Evolutionary conservation across 163 green algal genomes (phyloP), one percentile per base, ranked within the genome.

Genomic region (Chlamydomonas reinhardtii): DNA sequence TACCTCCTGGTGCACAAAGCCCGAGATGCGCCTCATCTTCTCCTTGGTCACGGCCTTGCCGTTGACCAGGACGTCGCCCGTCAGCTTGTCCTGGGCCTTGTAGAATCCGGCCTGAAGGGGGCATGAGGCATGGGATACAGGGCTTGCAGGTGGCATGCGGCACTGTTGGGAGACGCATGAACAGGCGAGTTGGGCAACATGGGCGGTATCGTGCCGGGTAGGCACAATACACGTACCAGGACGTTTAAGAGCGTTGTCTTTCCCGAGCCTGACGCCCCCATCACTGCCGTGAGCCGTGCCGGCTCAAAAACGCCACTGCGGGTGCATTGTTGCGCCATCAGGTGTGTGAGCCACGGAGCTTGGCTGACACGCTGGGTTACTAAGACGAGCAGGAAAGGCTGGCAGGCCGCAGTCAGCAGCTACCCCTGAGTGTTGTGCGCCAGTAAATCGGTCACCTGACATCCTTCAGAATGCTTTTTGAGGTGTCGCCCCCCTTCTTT

Each of bases 201-300:
- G 43, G 43, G 43, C 43, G 43, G 8, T 54, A 54, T 54, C 43
- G n/a, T n/a, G n/a, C n/a, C n/a, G n/a, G n/a, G n/a, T n/a, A n/a
- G n/a, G n/a, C n/a, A n/a, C n/a, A n/a, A 22, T 1, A 56, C 48
- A 56, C 48, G 48, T 20, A 73, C 76, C 69, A 95, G 80, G 17
- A 93, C 86, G 70, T 93, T 90, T 59, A 95, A 85, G 70, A 95
- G 86, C 15, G 91, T 93, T 0, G 91, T 95, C 85, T 95, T 95
- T n/a, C 89, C 86, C 16, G 89, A 89, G 8, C 90, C 90, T 8
- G 82, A 90, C n/a, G 91, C 88, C 0, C 91, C 91, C 68, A 94
- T 79, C 32, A 94, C 93, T 25, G 90, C 90, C 25, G 62, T 83
- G 35, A 74, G 16, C 12, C 76, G 24, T 1, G 35, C 35, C 25